Conservation (phyloP, 129 eudicot genomes). For the Heracleum sosnowskyi region DNA sequence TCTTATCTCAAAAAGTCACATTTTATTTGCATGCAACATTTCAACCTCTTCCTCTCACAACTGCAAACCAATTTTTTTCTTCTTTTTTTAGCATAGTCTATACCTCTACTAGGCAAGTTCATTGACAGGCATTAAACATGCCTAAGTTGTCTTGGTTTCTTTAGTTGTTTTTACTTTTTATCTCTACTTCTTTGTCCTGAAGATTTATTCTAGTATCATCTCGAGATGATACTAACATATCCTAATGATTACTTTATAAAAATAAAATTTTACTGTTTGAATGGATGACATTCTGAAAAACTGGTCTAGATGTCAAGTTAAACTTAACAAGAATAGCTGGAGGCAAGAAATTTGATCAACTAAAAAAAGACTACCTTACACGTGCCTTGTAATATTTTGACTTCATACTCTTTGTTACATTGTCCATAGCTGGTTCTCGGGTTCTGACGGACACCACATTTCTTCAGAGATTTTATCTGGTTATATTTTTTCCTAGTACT, state of each 20-base stretch:
- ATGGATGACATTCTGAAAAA: neutral
- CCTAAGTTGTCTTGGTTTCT: neutral
- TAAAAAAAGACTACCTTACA: neutral
- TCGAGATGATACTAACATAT: neutral
- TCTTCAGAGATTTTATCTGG: neutral
- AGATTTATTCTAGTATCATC: neutral
- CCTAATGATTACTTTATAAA: neutral
- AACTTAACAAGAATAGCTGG: neutral
- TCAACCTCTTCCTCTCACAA: neutral
- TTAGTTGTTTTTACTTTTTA: neutral
- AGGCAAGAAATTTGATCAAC: neutral
- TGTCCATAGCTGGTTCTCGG: neutral
- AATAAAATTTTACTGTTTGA: neutral
- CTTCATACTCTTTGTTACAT: neutral
- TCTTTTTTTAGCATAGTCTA: too few species aligned
- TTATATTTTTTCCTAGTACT: neutral
- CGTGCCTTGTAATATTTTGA: neutral
- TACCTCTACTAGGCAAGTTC: neutral
- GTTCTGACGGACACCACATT: neutral
- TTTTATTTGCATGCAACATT: neutral
- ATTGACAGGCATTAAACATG: neutral
- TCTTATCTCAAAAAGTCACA: neutral
- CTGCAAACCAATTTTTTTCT: too few species aligned
- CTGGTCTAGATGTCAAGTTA: neutral
- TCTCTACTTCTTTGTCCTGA: neutral